Base-by-base conservation (phyloP, 2,329 filamentous ascomycete genomes). In the Cordyceps tenuipes region DNA sequence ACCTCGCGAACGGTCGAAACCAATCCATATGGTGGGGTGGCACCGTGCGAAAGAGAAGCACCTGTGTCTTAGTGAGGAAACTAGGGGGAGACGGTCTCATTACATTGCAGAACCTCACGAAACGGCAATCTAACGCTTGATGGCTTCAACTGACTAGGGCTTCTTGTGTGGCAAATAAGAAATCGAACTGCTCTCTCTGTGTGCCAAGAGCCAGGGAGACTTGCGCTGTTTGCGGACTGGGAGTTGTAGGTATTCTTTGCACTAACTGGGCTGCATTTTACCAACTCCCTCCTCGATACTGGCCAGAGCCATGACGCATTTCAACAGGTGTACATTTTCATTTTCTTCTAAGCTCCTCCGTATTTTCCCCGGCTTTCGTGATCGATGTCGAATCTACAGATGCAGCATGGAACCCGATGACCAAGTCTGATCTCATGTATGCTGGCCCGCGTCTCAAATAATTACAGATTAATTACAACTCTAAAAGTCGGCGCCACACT, bases 401-500 rank as follows among this genome's bases (percentile, higher is more conserved):
- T 55, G n/a, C 19, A 41, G 58, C 53, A 39, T 55, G 21, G 43
- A 12, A 44, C n/a, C 41, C 13, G 58, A 49, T 54, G 58, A 55
- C 48, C 58, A 44, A 48, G 44, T 55, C 50, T 54, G 39, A 53
- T 59, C 48, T 48, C 9, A 21, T 47, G 26, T n/a, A 4, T 9
- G 26, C 23, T 23, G 23, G 36, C 3, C 36, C n/a, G 15, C 12
- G 26, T 31, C 34, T 51, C 47, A 41, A 34, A 15, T 51, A 9
- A 7, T 5, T 44, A 41, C 47, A 44, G 19, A 34, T 44, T 46
- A 23, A 43, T 15, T 36, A 19, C 48, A 58, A 52, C 48, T 58
- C 17, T 51, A 58, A 58, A 58, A 58, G 51, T 48, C 47, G 56
- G 56, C n/a, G 15, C 46, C 39, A 44, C 44, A 46, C 15, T 19